Base-by-base conservation (phyloP, 1,284 basidiomycete species). In the Moesziomyces aphidis region DNA sequence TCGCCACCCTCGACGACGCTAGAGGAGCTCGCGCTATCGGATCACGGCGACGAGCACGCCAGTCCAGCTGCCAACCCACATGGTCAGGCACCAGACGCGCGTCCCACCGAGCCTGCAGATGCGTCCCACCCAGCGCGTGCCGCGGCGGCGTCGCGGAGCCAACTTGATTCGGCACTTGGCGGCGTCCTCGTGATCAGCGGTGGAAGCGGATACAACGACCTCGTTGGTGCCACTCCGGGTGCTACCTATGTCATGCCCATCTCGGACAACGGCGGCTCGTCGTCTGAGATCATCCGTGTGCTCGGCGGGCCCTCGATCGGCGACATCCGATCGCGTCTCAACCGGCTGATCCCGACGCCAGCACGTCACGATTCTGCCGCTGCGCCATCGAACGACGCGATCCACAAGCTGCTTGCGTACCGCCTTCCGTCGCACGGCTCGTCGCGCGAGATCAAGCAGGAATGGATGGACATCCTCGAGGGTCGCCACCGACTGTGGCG, bases 381-480 rank as follows among this genome's bases (percentile, higher is more conserved):
- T 39, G 23, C 72, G 53, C 59, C 72, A 54, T 61, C 82, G 46
- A 54, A 80, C 51, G 60, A 77, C 28, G 90, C 91, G 13, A 92
- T 94, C 68, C 90, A 90, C 57, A 87, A 88, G 45, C 88, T 97
- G 10, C 88, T 97, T 48, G 90, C 92, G 1, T 90, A 95, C 84
- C 90, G 95, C 1, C 88, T 97, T 39, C 91, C 93, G 4, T 86
- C 89, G 0, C 86, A 89, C 24, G 89, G 87, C 19, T 86, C 89
- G 0, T 92, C 94, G 75, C 88, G 89, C 52, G 89, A 90, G 65
- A 93, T 93, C n/a, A 89, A 93, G 66, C 92, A 93, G 34, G 89
- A 93, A 77, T 97, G 95, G 94, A 88, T 92, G 73, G 90, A 93
- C 68, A 94, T 98, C 66, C 92, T 98, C 15, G 95, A 98, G 86